Percentiles rank a stretch among this genome's conserved stretches.
Evolutionary conservation across 257 asterid species (phyloP).

Genomic region (Perilla frutescens): DNA sequence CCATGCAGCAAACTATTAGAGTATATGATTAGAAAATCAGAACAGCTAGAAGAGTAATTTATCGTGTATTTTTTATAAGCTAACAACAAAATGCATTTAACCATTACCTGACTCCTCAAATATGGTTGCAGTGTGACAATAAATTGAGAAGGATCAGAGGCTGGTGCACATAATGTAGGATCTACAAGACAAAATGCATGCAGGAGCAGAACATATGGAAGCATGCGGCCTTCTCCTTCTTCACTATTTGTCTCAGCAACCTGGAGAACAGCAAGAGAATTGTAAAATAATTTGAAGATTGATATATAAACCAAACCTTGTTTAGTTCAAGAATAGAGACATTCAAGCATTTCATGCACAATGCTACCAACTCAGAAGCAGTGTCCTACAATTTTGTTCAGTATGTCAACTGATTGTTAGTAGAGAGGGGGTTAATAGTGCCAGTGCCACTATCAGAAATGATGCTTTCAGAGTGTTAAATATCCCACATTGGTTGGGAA

Average conservation of each 20-base stretch:
- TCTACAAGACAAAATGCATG: slow-evolving; percentile 95
- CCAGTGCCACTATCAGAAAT: slow-evolving; percentile 6
- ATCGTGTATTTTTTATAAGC: not conserved
- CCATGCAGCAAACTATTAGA: slow-evolving; percentile 14
- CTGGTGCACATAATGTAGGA: slow-evolving; percentile 89
- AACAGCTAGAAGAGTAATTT: slow-evolving; percentile 25
- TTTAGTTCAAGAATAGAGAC: slow-evolving; percentile 16
- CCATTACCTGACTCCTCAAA: slow-evolving; percentile 79
- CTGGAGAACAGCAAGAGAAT: slow-evolving; percentile 50
- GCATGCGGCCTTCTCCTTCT: slow-evolving; percentile 85
- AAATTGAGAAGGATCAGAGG: slow-evolving; percentile 97
- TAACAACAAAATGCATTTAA: slow-evolving; percentile 33
- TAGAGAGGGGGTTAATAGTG: not conserved
- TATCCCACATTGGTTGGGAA: no score
- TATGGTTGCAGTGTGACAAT: slow-evolving; percentile 93
- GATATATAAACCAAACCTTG: slow-evolving; percentile 16
- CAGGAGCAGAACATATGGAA: slow-evolving; percentile 85
- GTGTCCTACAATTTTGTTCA: slow-evolving; percentile 15
- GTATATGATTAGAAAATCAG: slow-evolving; percentile 25
- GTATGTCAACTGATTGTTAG: slow-evolving; percentile 4
- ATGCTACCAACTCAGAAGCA: slow-evolving; percentile 31
- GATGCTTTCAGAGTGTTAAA: slow-evolving; percentile 33
- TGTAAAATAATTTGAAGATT: slow-evolving; percentile 21
- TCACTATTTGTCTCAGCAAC: slow-evolving; percentile 74
- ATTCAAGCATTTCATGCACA: slow-evolving; percentile 6